phyloP scores from a whole-genome alignment of 495 filamentous ascomycete species.

The Penicillium malachiteum region DNA sequence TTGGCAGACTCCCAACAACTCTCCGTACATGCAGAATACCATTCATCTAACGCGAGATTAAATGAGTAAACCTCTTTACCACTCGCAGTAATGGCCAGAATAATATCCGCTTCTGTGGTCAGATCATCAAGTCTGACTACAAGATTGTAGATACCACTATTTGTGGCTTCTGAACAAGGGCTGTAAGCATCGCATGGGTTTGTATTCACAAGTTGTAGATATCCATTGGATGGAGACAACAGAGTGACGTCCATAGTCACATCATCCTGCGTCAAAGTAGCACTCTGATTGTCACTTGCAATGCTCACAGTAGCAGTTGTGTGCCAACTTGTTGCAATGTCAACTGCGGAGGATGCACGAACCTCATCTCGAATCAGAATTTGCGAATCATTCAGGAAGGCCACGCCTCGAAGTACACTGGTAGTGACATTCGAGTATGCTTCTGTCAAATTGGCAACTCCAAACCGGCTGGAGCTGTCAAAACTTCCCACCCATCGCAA shows the following conservation, averaged over 20 bases:
- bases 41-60: not conserved
- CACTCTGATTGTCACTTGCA: not conserved
- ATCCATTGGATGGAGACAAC: not conserved
- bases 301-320: not conserved
- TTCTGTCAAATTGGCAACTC: not conserved
- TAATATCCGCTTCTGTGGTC: not conserved
- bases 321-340: not conserved
- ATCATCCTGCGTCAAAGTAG: not conserved
- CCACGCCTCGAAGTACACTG: not conserved
- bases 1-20: not conserved
- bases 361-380: not conserved
- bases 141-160: not conserved
- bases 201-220: not conserved
- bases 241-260: not conserved
- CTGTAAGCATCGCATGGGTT: not conserved
- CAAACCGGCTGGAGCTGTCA: not conserved
- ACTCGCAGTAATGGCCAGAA: not conserved
- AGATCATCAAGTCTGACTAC: not conserved
- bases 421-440: not conserved
- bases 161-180: not conserved
- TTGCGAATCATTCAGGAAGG: not conserved
- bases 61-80: not conserved
- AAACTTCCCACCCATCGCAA: not conserved
- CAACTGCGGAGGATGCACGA: not conserved
- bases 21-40: not conserved